Conservation (phyloP, 306 rosid genomes). For the Benincasa hispida region DNA sequence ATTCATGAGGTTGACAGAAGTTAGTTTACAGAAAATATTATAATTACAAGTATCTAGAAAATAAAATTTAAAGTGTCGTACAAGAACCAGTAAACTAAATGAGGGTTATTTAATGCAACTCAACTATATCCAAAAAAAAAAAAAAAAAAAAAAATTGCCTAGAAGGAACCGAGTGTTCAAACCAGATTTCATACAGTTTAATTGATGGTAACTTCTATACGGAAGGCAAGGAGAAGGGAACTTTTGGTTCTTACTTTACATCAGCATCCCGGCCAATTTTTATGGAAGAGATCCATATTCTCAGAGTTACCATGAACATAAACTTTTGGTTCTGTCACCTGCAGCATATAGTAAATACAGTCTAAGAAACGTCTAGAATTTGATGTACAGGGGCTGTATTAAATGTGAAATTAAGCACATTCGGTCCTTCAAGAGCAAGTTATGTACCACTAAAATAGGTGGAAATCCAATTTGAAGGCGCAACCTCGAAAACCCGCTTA, state of each 20-base stretch:
- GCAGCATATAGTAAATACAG: slow-evolving; percentile 3
- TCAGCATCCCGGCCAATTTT: slow-evolving; percentile 67
- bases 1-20: neutral
- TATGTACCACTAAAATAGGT: slow-evolving; percentile 43
- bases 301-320: slow-evolving; percentile 47
- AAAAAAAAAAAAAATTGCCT: neutral
- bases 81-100: neutral
- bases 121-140: slow-evolving; percentile 8
- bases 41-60: neutral
- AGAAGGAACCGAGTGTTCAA: neutral
- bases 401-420: neutral
- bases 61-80: neutral
- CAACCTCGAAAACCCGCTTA: slow-evolving; percentile 48
- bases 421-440: neutral
- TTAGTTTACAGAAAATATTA: neutral
- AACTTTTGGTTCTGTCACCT: slow-evolving; percentile 68
- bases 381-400: neutral
- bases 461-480: slow-evolving; percentile 40
- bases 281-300: slow-evolving; percentile 23
- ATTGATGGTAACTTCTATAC: neutral
- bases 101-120: neutral
- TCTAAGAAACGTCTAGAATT: neutral
- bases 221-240: neutral
- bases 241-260: slow-evolving; percentile 1
- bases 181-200: neutral